Percentiles rank a stretch among this genome's conserved stretches.
Conservation (phyloP, 2,329 filamentous ascomycete species). For the Aspergillus awamori region DNA sequence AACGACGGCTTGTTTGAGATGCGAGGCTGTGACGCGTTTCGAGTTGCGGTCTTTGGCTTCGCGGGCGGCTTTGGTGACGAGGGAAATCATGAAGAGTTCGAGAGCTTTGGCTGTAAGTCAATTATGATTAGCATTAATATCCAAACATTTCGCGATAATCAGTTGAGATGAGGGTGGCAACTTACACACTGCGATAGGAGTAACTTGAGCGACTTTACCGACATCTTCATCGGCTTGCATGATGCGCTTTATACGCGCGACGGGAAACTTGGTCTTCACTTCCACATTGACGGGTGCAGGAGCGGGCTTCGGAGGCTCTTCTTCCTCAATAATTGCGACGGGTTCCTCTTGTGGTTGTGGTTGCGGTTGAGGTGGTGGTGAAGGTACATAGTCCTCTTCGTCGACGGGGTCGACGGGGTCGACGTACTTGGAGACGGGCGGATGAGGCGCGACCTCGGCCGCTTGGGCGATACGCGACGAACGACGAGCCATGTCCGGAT, state of each 20-base stretch:
- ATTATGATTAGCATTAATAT: background rate
- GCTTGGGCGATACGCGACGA: conserved; percentile 41
- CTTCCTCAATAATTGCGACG: background rate
- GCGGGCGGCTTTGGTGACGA: conserved; percentile 84
- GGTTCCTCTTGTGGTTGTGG: conserved; percentile 8
- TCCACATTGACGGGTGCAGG: conserved; percentile 69
- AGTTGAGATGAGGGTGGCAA: conserved; percentile 15
- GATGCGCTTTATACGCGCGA: conserved; percentile 95
- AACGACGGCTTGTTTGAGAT: conserved; percentile 88
- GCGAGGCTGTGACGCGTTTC: conserved; percentile 84
- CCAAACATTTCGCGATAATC: background rate
- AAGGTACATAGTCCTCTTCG: conserved; percentile 16
- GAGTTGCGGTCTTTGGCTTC: conserved; percentile 81
- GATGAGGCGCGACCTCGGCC: conserved; percentile 30
- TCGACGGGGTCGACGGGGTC: conserved; percentile 23
- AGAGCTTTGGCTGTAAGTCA: conserved; percentile 75
- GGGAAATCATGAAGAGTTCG: conserved; percentile 95
- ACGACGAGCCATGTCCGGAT: conserved; percentile 47
- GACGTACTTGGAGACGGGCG: conserved; percentile 29
- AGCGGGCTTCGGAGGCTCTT: conserved; percentile 20
- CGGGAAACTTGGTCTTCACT: conserved; percentile 94
- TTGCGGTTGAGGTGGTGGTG: too few species aligned
- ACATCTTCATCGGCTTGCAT: conserved; percentile 99
- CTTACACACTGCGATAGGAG: conserved; percentile 84
- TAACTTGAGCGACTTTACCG: conserved; percentile 96